phyloP scores from a whole-genome alignment of 495 filamentous ascomycete species.

The Lindgomyces ingoldianus region DNA sequence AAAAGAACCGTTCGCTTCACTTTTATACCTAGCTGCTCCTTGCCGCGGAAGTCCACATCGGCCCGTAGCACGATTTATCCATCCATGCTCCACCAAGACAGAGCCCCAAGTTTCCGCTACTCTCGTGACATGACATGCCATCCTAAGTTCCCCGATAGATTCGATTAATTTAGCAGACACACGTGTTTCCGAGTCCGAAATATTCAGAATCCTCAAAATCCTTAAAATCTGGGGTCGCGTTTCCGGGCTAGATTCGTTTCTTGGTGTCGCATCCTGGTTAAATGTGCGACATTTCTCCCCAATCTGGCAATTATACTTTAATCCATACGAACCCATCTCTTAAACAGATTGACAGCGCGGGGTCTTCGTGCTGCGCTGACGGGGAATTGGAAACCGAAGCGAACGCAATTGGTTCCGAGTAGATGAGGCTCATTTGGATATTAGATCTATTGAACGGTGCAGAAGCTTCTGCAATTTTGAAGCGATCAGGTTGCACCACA shows the following conservation, averaged over 20 bases:
- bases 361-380: neutral
- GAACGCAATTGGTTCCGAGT: neutral
- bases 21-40: too few relatives aligned
- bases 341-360: neutral
- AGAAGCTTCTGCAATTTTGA: neutral
- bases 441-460: neutral
- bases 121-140: neutral
- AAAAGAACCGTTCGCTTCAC: too few relatives aligned
- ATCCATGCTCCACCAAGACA: too few relatives aligned
- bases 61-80: neutral
- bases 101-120: neutral
- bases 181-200: too few relatives aligned
- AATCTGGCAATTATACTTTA: neutral
- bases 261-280: constrained; percentile 1
- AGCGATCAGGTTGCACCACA: neutral
- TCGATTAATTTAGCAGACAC: too few relatives aligned
- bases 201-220: too few relatives aligned
- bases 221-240: neutral
- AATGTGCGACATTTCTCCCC: neutral
- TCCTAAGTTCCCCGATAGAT: neutral
- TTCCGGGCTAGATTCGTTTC: neutral
- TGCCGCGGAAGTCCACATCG: neutral
- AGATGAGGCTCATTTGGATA: constrained; percentile 6
- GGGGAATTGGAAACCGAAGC: neutral
- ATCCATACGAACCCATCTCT: neutral